Conservation (phyloP, 169 alveolate species). For the Eimeria maxima region DNA sequence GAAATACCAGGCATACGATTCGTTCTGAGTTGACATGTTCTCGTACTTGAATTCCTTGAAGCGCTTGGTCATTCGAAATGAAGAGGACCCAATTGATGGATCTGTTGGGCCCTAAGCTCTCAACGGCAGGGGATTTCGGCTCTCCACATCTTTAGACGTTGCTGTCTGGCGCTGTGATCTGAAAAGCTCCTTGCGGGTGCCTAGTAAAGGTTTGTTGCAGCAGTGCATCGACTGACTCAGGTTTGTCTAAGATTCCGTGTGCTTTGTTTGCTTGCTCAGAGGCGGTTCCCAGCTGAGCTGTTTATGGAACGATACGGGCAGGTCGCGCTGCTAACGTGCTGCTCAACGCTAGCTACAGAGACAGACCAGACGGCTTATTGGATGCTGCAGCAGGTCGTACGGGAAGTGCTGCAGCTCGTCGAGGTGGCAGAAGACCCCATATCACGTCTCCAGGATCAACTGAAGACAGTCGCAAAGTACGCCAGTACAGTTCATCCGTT, state of each 20-base stretch:
- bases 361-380: conserved; percentile 61
- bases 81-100: background rate
- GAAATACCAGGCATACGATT: background rate
- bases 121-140: background rate
- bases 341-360: conserved; percentile 76
- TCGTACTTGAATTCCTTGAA: background rate
- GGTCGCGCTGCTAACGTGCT: conserved; percentile 64
- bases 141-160: background rate
- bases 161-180: background rate
- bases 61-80: background rate
- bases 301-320: conserved; percentile 73
- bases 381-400: conserved; percentile 74
- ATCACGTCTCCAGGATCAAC: background rate
- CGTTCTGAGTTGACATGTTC: background rate
- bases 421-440: conserved; percentile 69
- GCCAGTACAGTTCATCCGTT: background rate
- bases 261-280: conserved; percentile 30
- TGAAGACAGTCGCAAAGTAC: conserved; percentile 63
- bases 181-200: background rate
- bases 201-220: background rate
- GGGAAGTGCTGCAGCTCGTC: conserved; percentile 36
- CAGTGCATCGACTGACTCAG: background rate
- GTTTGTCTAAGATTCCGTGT: background rate
- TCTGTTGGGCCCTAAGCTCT: too few species aligned
- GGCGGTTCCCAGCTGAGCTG: conserved; percentile 79